Percentiles rank a stretch among this genome's conserved stretches.
These are phyloP conservation scores for Plasmodium sp. DNA, from an alignment of 169 alveolate species.

Conservation along the genomic window DNA sequence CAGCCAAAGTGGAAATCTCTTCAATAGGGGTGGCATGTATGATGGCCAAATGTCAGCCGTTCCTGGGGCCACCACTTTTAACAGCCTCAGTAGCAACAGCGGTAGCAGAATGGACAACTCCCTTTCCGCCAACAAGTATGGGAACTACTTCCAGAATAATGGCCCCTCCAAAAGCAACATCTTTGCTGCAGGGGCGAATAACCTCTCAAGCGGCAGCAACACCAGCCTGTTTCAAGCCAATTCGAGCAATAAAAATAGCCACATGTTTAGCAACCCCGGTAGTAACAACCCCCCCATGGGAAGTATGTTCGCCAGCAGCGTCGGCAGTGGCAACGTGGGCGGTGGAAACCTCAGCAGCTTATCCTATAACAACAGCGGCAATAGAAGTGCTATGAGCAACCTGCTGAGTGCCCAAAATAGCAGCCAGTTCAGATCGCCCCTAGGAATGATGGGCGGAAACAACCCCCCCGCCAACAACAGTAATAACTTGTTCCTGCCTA, in stretches of 20 bases:
- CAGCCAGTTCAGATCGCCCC: not conserved
- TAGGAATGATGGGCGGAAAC: not conserved
- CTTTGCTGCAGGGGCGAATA: not conserved
- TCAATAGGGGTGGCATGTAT: constrained; percentile 1
- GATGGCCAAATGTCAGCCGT: not conserved
- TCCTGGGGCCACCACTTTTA: not conserved
- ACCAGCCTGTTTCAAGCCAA: not conserved
- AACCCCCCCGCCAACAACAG: not conserved
- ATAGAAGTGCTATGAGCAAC: not conserved
- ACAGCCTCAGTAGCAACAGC: not conserved
- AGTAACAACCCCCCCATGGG: not conserved
- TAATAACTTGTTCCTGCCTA: constrained; percentile 3
- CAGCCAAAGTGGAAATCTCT: not conserved
- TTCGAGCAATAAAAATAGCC: not conserved
- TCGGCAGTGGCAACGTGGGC: not conserved
- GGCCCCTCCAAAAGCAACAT: not conserved
- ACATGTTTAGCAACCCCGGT: constrained; percentile 5
- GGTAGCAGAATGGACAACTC: not conserved
- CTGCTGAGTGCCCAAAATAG: not conserved
- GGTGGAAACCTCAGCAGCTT: not conserved
- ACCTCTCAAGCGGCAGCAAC: not conserved
- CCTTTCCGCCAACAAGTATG: not conserved
- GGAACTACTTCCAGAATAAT: not conserved
- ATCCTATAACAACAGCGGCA: not conserved
- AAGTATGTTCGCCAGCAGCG: not conserved